These are phyloP conservation scores for Westerdykella aurantiaca DNA, from an alignment of 2,329 filamentous ascomycete genomes.

Conservation along the genomic window DNA sequence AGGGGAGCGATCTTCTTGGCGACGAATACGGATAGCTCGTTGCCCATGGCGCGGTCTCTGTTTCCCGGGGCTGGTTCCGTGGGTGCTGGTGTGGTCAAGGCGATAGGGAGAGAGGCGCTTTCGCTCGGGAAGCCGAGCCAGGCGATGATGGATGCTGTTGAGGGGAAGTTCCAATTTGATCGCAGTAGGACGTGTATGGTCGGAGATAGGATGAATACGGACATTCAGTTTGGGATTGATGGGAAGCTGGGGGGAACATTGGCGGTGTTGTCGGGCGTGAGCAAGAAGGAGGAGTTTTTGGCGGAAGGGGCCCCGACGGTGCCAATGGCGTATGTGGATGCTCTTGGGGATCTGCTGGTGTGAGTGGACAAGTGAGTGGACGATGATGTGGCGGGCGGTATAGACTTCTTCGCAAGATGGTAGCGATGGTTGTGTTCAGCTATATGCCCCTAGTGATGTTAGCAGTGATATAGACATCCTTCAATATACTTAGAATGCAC, in stretches of 20 bases:
- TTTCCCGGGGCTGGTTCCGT: conserved; percentile 90
- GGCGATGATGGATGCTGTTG: conserved; percentile 98
- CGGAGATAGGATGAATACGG: conserved; percentile 87
- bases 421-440: too few relatives aligned
- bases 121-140: conserved; percentile 91
- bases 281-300: conserved; percentile 76
- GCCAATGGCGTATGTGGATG: conserved; percentile 79
- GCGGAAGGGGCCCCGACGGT: conserved; percentile 61
- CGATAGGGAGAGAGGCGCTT: conserved; percentile 59
- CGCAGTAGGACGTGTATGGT: conserved; percentile 87
- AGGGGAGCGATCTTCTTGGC: conserved; percentile 81
- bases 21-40: conserved; percentile 86
- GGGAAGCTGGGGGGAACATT: conserved; percentile 86
- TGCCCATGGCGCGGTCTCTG: conserved; percentile 73
- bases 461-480: too few relatives aligned
- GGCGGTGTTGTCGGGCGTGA: conserved; percentile 85
- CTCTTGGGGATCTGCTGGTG: conserved; percentile 65
- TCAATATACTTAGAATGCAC: too few relatives aligned
- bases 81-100: conserved; percentile 67
- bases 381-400: background rate
- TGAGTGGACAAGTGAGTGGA: conserved; percentile 13
- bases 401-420: too few relatives aligned
- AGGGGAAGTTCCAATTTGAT: conserved; percentile 90
- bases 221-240: conserved; percentile 92
- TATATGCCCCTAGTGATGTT: too few relatives aligned